Conservation (phyloP, 2,329 filamentous ascomycete genomes). For the Hirsutella minnesotensis region DNA sequence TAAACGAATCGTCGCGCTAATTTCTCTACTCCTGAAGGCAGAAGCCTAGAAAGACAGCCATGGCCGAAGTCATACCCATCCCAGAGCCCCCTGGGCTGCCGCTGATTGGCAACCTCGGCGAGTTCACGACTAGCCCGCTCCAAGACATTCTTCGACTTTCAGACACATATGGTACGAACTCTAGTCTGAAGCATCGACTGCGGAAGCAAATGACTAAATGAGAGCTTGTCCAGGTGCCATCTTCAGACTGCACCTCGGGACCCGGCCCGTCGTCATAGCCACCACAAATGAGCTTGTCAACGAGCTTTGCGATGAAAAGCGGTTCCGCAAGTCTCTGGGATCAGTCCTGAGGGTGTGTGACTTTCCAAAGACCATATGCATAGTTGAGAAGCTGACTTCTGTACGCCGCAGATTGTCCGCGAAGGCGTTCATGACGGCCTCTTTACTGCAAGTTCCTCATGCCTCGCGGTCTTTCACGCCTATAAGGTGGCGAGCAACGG, state of each 20-base stretch:
- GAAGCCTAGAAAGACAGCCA: constrained; percentile 4
- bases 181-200: background rate
- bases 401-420: constrained; percentile 34
- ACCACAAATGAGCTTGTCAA: constrained; percentile 44
- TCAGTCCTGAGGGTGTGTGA: constrained; percentile 28
- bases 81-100: constrained; percentile 53
- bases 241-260: constrained; percentile 41
- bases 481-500: background rate
- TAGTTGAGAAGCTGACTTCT: background rate
- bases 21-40: background rate
- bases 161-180: constrained; percentile 48
- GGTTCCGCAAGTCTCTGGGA: constrained; percentile 48
- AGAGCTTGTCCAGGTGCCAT: constrained; percentile 37
- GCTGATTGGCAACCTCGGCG: constrained; percentile 51
- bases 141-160: constrained; percentile 44
- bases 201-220: background rate
- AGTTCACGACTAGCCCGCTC: constrained; percentile 49
- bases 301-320: constrained; percentile 52
- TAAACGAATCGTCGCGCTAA: background rate
- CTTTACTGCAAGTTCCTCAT: constrained; percentile 39
- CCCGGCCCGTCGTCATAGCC: constrained; percentile 35
- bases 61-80: constrained; percentile 34
- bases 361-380: background rate
- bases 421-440: constrained; percentile 52
- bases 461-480: background rate